Conservation (phyloP, 2,329 filamentous ascomycete genomes). For the Xylaria sp. region DNA sequence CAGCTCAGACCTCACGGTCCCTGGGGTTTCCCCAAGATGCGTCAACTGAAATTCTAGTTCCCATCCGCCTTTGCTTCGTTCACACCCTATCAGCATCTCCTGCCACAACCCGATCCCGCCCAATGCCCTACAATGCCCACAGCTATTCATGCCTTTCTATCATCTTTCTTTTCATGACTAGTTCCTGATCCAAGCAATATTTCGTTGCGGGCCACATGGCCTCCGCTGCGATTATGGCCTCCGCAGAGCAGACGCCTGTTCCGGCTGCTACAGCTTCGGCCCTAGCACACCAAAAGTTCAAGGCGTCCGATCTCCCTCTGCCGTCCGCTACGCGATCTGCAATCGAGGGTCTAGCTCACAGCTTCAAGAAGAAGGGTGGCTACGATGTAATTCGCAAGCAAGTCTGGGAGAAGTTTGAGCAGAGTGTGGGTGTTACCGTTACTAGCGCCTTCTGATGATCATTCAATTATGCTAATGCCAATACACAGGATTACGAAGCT, state of each 20-base stretch:
- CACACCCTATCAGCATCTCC: conserved; percentile 2
- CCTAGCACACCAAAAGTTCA: conserved; percentile 55
- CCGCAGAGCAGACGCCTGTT: conserved; percentile 34
- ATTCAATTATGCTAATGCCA: neutral
- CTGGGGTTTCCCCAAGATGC: conserved; percentile 5
- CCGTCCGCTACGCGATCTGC: conserved; percentile 72
- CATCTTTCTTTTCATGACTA: conserved; percentile 10
- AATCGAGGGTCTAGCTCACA: conserved; percentile 76
- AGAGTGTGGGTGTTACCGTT: conserved; percentile 55
- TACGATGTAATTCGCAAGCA: conserved; percentile 79
- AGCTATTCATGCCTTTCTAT: neutral
- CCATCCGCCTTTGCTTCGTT: neutral
- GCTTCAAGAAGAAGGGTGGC: conserved; percentile 84
- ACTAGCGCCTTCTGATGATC: neutral
- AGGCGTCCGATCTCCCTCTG: conserved; percentile 74
- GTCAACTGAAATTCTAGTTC: neutral
- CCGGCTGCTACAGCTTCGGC: conserved; percentile 23
- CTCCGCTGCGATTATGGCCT: conserved; percentile 31
- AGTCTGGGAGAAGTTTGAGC: conserved; percentile 74
- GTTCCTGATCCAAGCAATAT: neutral
- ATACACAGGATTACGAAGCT: conserved; percentile 66
- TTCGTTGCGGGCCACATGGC: conserved; percentile 27
- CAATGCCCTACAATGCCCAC: neutral
- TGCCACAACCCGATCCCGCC: neutral
- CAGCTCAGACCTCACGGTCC: neutral